Evolutionary conservation across 108 stramenopile genomes (phyloP).

Genomic region (Nannochloropsis salina): DNA sequence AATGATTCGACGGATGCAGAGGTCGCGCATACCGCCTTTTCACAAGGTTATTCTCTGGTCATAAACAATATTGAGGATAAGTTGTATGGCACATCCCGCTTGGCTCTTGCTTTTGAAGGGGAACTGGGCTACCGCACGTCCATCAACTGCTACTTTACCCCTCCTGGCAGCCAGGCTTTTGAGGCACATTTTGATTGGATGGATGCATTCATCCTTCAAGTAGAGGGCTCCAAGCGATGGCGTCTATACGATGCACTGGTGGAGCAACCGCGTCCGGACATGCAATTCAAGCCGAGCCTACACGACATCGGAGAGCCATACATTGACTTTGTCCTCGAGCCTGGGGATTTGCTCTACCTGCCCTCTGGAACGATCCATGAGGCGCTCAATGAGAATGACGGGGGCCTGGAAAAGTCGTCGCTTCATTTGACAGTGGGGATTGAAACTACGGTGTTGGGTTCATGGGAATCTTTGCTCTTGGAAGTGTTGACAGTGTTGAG

Average conservation of each 20-base stretch:
- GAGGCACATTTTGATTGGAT: slow-evolving; percentile 49
- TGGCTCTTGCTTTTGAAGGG: slow-evolving; percentile 28
- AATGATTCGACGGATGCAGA: not conserved
- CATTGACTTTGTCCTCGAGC: slow-evolving; percentile 49
- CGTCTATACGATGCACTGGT: slow-evolving; percentile 41
- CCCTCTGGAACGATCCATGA: slow-evolving; percentile 20
- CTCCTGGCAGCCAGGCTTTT: slow-evolving; percentile 33
- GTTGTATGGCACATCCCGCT: slow-evolving; percentile 24
- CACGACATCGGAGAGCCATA: slow-evolving; percentile 38
- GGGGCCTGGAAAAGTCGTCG: not conserved
- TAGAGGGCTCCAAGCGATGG: slow-evolving; percentile 42
- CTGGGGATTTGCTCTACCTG: slow-evolving; percentile 52
- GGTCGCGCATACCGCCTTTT: slow-evolving; percentile 28
- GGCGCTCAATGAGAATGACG: slow-evolving; percentile 6
- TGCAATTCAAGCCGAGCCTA: slow-evolving; percentile 36
- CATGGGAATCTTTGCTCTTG: slow-evolving; percentile 10
- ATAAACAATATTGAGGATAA: slow-evolving; percentile 37
- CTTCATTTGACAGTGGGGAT: slow-evolving; percentile 18
- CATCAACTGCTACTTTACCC: slow-evolving; percentile 44
- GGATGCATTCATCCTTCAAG: slow-evolving; percentile 41
- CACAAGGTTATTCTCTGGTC: slow-evolving; percentile 27
- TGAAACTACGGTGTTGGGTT: not conserved
- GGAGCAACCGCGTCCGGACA: slow-evolving; percentile 27
- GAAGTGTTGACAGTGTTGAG: not conserved
- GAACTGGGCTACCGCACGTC: slow-evolving; percentile 38